Evolutionary conservation across 345 rosid species (phyloP).

Genomic region (Linum lewisii): DNA sequence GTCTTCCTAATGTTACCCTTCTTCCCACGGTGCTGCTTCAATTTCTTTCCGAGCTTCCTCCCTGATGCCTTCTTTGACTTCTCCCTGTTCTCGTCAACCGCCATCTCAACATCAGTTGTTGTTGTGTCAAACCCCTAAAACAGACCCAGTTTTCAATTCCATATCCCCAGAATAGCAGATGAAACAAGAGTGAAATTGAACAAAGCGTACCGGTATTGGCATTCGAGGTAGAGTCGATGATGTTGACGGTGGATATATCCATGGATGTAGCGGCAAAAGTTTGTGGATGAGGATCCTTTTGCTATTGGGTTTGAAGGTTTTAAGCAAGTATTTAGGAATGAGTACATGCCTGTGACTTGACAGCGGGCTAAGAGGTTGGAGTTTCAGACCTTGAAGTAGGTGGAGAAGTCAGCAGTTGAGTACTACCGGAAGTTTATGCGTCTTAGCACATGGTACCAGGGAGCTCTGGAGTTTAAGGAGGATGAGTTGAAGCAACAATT

Average conservation of each 20-base stretch:
- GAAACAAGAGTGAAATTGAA: neutral
- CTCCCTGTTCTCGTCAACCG: slow-evolving; percentile 32
- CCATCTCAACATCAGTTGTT: slow-evolving; percentile 65
- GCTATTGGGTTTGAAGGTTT: no score
- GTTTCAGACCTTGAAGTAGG: no score
- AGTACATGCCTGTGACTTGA: no score
- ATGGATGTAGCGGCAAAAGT: slow-evolving; percentile 23
- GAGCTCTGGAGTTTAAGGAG: no score
- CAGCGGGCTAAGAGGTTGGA: no score
- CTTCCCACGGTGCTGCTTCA: slow-evolving; percentile 43
- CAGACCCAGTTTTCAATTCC: neutral
- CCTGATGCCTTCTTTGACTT: slow-evolving; percentile 48
- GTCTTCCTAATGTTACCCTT: slow-evolving; percentile 34
- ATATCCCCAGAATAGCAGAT: neutral
- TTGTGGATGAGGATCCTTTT: no score
- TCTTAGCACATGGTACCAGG: no score
- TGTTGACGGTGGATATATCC: slow-evolving; percentile 29
- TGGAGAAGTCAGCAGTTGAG: no score
- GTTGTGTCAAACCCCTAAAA: slow-evolving; percentile 2
- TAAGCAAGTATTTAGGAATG: no score
- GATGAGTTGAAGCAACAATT: no score
- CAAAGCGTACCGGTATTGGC: slow-evolving; percentile 29
- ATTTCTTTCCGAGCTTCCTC: slow-evolving; percentile 60
- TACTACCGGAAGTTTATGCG: no score
- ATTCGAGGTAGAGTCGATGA: slow-evolving; percentile 3